Percentiles rank a stretch among this genome's conserved stretches.
phyloP scores from a whole-genome alignment of 495 filamentous ascomycete genomes.

The Apodospora peruviana region DNA sequence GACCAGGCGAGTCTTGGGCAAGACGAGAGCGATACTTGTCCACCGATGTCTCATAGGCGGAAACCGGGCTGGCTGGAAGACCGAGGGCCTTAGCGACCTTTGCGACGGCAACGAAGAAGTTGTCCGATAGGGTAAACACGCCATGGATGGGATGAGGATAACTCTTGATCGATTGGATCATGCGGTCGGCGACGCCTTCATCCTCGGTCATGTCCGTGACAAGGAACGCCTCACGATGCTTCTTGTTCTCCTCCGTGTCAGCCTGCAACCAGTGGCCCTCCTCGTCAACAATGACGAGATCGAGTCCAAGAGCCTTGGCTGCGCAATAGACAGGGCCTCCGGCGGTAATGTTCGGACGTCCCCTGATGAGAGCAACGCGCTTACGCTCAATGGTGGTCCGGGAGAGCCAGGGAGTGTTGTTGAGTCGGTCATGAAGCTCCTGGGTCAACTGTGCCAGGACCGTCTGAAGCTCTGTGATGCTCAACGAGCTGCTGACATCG shows the following conservation, averaged over 20 bases:
- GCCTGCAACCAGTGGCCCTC: slow-evolving; percentile 43
- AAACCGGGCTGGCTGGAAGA: slow-evolving; percentile 25
- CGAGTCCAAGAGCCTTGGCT: slow-evolving; percentile 37
- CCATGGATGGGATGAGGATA: slow-evolving; percentile 34
- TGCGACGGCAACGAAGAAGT: slow-evolving; percentile 33
- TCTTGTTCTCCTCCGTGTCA: slow-evolving; percentile 20
- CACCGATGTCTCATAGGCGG: slow-evolving; percentile 34
- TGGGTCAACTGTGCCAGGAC: slow-evolving; percentile 7
- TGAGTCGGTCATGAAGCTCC: slow-evolving; percentile 16
- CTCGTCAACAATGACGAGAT: slow-evolving; percentile 42
- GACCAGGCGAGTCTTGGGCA: slow-evolving; percentile 25
- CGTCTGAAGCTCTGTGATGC: slow-evolving; percentile 9
- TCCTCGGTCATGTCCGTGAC: slow-evolving; percentile 29
- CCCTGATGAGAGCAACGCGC: slow-evolving; percentile 30
- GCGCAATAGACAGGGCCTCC: slow-evolving; percentile 31
- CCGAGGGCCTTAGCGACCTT: slow-evolving; percentile 25
- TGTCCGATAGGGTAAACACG: slow-evolving; percentile 33
- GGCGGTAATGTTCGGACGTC: slow-evolving; percentile 31
- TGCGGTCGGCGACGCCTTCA: slow-evolving; percentile 23
- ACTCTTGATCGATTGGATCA: slow-evolving; percentile 21
- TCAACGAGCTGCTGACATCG: slow-evolving; percentile 5
- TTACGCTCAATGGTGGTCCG: slow-evolving; percentile 18
- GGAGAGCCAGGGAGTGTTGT: slow-evolving; percentile 22
- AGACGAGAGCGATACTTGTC: slow-evolving; percentile 39
- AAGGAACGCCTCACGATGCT: slow-evolving; percentile 32